Base-by-base conservation (phyloP, 1,139 yeast species). In the Kurtzmaniella quercitrusa region DNA sequence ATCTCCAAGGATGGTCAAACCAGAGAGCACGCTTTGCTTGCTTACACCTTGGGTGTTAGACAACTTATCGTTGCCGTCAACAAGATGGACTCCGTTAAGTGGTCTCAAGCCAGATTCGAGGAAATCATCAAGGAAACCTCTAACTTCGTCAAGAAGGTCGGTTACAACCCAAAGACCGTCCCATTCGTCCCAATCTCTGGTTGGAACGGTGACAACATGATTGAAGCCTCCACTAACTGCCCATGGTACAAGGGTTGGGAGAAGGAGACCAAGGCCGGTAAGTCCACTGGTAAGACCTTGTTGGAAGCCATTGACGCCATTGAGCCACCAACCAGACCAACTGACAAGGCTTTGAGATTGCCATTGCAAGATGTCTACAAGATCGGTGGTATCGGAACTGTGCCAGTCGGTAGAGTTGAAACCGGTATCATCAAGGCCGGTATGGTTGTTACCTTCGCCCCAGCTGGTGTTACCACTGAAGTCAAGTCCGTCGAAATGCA, bases 161-260 rank as follows among this genome's bases (percentile, higher is more conserved):
- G 93, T 78, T 84, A 75, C 88, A 84, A 85, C 85, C 94, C 94
- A 71, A 84, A 84, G 86, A 74, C 82, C 71, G 91, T 85, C 74
- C 84, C 94, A 64, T 85, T 85, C 82, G 93, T 84, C 61, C 94
- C 94, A 71, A 84, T 85, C 74, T 85, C 94, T 63, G 94, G 94
- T 68, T 85, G 91, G 93, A 84, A 84, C 78, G 94, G 94, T 80
- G 94, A 85, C 79, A 84, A 85, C 88, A 85, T 84, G 94, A 80
- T 84, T 72, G 93, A 85, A 74, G 61, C 85, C 44, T 81, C 91
- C 57, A 45, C 84, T 61, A 85, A 85, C 88, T 82, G 87, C 73
- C 80, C 88, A 65, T 85, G 94, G 94, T 84, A 84, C 88, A 84
- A 85, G 83, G 93, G 93, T 62, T 84, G 93, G 93, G 74, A 74